Conservation (phyloP, 345 rosid species). For the Rubroshorea leprosula region DNA sequence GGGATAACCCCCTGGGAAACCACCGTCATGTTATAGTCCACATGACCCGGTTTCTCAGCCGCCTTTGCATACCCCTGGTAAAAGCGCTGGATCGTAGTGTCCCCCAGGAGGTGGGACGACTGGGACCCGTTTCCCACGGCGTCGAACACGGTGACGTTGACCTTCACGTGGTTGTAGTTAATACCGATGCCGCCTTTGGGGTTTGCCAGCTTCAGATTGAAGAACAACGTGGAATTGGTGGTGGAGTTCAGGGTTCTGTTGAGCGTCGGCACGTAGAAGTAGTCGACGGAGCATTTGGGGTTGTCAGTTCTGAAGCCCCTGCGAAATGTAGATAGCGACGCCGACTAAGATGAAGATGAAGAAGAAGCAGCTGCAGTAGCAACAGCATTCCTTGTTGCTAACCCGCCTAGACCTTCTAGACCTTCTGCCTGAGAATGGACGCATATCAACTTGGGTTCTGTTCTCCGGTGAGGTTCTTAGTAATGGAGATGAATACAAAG, state of each 20-base stretch:
- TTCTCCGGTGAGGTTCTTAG: no score
- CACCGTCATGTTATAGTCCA: conserved; percentile 18
- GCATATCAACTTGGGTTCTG: no score
- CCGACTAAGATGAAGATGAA: conserved; percentile 51
- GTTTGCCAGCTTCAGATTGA: no score
- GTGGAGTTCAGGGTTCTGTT: conserved; percentile 27
- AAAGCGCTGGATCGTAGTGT: conserved; percentile 32
- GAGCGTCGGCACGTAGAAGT: conserved; percentile 57
- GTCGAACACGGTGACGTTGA: no score
- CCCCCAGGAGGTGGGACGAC: no score
- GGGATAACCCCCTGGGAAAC: conserved; percentile 26
- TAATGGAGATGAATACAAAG: no score
- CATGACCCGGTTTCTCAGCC: conserved; percentile 35
- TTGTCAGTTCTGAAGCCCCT: conserved; percentile 44
- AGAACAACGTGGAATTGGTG: conserved; percentile 31
- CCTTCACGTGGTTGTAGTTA: no score
- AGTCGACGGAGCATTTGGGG: conserved; percentile 42
- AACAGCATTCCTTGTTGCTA: no score
- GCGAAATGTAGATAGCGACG: conserved; percentile 70
- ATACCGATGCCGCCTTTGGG: no score
- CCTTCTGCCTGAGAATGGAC: conserved; percentile 7
- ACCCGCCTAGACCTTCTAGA: no score
- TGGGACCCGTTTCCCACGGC: no score
- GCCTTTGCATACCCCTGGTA: conserved; percentile 62
- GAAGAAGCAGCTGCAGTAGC: conserved; percentile 52